Evolutionary conservation across 2,329 filamentous ascomycete species (phyloP), one percentile per base, ranked within the genome.

Genomic region (Aspergillus niger): DNA sequence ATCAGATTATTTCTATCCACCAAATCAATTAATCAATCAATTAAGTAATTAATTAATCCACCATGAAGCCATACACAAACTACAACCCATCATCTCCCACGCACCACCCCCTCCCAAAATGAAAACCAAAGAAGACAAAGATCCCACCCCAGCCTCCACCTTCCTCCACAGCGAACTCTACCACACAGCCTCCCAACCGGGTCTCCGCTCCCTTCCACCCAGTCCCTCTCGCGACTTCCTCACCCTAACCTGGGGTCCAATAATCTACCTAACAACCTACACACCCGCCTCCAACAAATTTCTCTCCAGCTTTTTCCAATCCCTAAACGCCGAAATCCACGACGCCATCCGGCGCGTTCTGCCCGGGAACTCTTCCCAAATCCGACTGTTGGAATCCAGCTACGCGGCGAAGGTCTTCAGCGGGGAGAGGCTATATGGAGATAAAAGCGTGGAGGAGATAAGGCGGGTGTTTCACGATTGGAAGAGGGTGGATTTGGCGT

Each of bases 321-420:
- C 83, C 81, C 60, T 84, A 80, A 20, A 91, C 76, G 11, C 91
- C 83, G 57, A 91, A 82, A 72, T 91, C 11, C 59, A 59, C 32
- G 55, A 57, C 17, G 61, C 67, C 15, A 57, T 73, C 8, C 52
- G 60, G 11, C 64, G 60, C 26, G 59, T 52, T 5, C 58, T 73
- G 3, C 56, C 61, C 2, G 71, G 71, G 26, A 65, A 67, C 5
- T 55, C 62, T 1, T 61, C 71, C 2, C 64, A 72, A 48, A 24
- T 65, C 1, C 41, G 50, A 8, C 52, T 63, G 1, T 56, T 73
- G 5, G 61, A 66, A 50, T 53, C 53, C n/a, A 64, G 65, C 6
- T 74, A 72, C 39, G 58, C 69, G 11, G 71, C 69, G 4, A 72
- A 68, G 24, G 58, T 72, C 3, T 72, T 72, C 61, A 70, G 52